Evolutionary conservation across 2,329 filamentous ascomycete genomes (phyloP).

Genomic region (Beauveria sp.): DNA sequence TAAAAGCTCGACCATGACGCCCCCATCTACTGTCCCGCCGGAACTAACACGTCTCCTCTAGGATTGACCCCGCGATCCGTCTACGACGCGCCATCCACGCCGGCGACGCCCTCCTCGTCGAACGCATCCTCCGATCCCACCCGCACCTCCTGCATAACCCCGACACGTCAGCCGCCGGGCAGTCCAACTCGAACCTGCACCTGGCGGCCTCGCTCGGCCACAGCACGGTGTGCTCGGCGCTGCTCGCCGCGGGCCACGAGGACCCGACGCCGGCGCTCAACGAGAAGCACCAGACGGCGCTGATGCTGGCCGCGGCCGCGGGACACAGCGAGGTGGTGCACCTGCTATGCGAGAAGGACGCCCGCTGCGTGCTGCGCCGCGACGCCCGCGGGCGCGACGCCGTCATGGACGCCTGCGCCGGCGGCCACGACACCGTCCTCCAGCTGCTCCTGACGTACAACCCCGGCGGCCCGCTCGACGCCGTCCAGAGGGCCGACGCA

Average conservation of each 20-base stretch:
- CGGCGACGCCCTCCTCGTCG: slow-evolving; percentile 63
- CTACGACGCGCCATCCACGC: slow-evolving; percentile 75
- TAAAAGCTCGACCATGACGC: background rate
- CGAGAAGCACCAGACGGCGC: slow-evolving; percentile 69
- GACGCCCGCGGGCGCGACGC: slow-evolving; percentile 66
- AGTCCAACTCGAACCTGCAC: slow-evolving; percentile 79
- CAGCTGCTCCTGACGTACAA: slow-evolving; percentile 57
- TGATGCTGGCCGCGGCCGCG: slow-evolving; percentile 67
- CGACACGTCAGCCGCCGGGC: slow-evolving; percentile 57
- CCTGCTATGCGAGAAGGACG: slow-evolving; percentile 58
- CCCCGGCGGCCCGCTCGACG: slow-evolving; percentile 43
- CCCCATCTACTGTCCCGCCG: no score
- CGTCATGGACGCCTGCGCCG: slow-evolving; percentile 56
- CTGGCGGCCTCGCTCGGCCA: slow-evolving; percentile 69
- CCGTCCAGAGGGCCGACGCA: slow-evolving; percentile 52
- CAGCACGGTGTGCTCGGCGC: slow-evolving; percentile 58
- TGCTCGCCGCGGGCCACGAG: slow-evolving; percentile 72
- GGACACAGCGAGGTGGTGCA: slow-evolving; percentile 70
- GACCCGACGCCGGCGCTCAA: slow-evolving; percentile 66
- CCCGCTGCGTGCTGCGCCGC: slow-evolving; percentile 53
- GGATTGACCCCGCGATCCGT: slow-evolving; percentile 71
- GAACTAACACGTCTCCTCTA: slow-evolving; percentile 23
- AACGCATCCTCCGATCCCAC: slow-evolving; percentile 68
- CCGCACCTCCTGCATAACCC: slow-evolving; percentile 69
- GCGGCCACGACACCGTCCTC: slow-evolving; percentile 57